Evolutionary conservation across 73 alveolate species (phyloP), one percentile per base, ranked within the genome.

Genomic region (Paraurostyla sp.): DNA sequence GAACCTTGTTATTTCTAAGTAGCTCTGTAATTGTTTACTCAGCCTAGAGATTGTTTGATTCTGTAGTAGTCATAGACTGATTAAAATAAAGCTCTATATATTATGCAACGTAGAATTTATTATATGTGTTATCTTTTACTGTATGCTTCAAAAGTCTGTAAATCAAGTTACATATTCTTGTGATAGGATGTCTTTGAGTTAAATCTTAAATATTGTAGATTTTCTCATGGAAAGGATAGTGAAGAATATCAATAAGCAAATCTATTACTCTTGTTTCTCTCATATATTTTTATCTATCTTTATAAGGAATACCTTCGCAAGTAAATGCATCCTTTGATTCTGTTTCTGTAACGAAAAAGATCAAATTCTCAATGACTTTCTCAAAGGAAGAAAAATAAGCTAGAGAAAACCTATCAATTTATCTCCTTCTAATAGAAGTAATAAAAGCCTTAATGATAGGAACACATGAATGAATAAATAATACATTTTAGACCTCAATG

Each of bases 191-290:
- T 65, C 85, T 80, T 42, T 87, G 46, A 0, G 90, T 90, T 29
- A 90, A 68, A 16, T 84, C 87, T 33, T 58, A 40, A 27, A 90
- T 59, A 18, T 62, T 51, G 43, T 69, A 84, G 20, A 57, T 50
- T 22, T 71, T 81, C 36, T 71, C 71, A 11, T 33, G 20, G 60
- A 90, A 90, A 33, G 92, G 92, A 35, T 83, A 83, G 50, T 80
- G 46, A 33, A 90, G 62, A 22, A 83, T 83, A 36, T 90, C 90
- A 13, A 73, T 71, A 2, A 83, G 87, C 20, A 71, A 50, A 30
- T 90, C 95, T 11, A 90, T 58, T n/a, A 83, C 83, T 48, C 78
- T 46, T 35, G 56, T 49, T 48, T 90, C 95, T 42, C 95, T 65
- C 87, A 90, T 33, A 23, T 62, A 69, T 75, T 90, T 90, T 41